phyloP scores from a whole-genome alignment of 177 flowering plant species.

The Vitis hybrid region DNA sequence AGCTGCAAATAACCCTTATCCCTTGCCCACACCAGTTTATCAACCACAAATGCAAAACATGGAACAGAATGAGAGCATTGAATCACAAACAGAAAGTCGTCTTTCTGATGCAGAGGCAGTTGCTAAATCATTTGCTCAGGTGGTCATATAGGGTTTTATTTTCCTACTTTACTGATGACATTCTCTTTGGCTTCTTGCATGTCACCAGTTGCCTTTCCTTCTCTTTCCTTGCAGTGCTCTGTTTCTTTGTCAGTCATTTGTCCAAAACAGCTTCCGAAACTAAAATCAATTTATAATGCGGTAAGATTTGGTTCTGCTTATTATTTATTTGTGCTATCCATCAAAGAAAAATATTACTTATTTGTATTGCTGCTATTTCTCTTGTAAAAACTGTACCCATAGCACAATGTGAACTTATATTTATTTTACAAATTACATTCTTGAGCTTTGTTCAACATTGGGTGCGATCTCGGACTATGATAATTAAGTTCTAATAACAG shows the following conservation, averaged over 20 bases:
- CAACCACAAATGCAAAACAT: constrained; percentile 48
- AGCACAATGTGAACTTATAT: not conserved
- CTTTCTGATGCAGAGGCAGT: constrained; percentile 82
- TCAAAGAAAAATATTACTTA: too few relatives aligned
- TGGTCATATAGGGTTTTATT: constrained; percentile 12
- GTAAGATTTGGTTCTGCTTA: constrained; percentile 36
- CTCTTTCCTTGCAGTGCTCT: constrained; percentile 57
- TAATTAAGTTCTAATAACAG: not conserved
- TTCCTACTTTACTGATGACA: not conserved
- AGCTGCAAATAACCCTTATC: constrained; percentile 86
- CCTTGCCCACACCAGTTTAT: constrained; percentile 81
- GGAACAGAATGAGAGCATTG: constrained; percentile 55
- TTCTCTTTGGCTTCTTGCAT: constrained; percentile 5
- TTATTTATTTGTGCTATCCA: not conserved
- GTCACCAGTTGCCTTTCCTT: not conserved
- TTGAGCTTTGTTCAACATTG: not conserved
- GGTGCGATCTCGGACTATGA: not conserved
- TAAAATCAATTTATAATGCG: constrained; percentile 71
- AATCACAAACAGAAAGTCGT: constrained; percentile 51
- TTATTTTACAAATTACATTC: not conserved
- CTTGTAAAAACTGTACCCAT: not conserved
- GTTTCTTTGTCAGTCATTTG: constrained; percentile 86
- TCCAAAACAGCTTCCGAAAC: constrained; percentile 85
- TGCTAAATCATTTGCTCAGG: constrained; percentile 79
- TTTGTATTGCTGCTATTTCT: not conserved